Evolutionary conservation across 2,329 filamentous ascomycete species (phyloP).

Genomic region (Alternaria alternata): DNA sequence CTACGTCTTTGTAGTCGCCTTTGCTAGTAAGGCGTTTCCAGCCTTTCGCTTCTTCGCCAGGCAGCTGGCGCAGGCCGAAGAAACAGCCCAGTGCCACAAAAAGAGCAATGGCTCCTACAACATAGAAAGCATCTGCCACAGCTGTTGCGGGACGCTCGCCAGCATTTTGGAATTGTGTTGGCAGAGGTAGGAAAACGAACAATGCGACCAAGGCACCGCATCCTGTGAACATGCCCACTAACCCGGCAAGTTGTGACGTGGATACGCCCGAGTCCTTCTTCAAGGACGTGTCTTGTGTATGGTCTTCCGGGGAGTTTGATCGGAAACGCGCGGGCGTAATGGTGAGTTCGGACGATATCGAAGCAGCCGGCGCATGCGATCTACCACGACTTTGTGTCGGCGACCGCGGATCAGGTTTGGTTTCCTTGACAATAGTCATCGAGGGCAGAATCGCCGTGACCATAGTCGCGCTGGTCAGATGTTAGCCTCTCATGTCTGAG

Average conservation of each 20-base stretch:
- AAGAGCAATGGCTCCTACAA: slow-evolving; percentile 78
- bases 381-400: slow-evolving; percentile 44
- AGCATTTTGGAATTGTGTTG: slow-evolving; percentile 76
- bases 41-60: slow-evolving; percentile 80
- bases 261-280: slow-evolving; percentile 49
- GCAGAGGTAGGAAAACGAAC: slow-evolving; percentile 82
- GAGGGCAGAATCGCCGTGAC: slow-evolving; percentile 91
- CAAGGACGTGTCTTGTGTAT: slow-evolving; percentile 13
- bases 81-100: slow-evolving; percentile 77
- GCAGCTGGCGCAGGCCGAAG: slow-evolving; percentile 73
- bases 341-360: slow-evolving; percentile 76
- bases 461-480: slow-evolving; percentile 74
- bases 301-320: slow-evolving; percentile 38
- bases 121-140: slow-evolving; percentile 85
- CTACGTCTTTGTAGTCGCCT: slow-evolving; percentile 32
- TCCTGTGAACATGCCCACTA: slow-evolving; percentile 91
- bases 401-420: slow-evolving; percentile 35
- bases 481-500: slow-evolving; percentile 20
- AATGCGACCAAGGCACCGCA: slow-evolving; percentile 89
- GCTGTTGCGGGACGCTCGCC: slow-evolving; percentile 78
- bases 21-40: slow-evolving; percentile 58
- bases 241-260: slow-evolving; percentile 77
- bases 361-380: slow-evolving; percentile 69
- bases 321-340: slow-evolving; percentile 70
- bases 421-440: slow-evolving; percentile 58